Base-by-base conservation (phyloP, 441 rosid genomes). In the Theobroma grandiflorum region DNA sequence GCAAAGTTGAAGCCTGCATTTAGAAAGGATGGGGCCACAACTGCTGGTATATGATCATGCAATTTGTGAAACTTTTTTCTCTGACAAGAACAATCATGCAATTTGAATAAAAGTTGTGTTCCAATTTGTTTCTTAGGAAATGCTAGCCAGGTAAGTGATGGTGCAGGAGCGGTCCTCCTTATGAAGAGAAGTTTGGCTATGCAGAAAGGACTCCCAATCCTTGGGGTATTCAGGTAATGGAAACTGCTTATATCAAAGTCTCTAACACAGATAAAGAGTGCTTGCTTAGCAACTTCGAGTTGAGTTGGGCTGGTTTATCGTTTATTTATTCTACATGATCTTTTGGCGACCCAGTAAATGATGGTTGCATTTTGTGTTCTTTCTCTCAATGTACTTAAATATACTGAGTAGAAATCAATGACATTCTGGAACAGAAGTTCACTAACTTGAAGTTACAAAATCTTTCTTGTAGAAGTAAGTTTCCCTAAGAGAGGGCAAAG, bases 131-230 rank as follows among this genome's bases (percentile, higher is more conserved):
- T 72, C 72, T 68, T 82, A 89, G 96, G 96, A 57, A 92, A 91
- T 86, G 86, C 96, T 80, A 92, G 96, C 85, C 96, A 92, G 85
- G 85, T 92, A 73, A 92, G 92, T 78, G 96, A 92, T 83, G 96
- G 94, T 35, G 96, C 94, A n/a, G 96, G 86, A 82, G 96, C 96
- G 0, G 96, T 92, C 76, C 89, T 92, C 72, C 87, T 90, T 42
- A 91, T 92, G 94, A 92, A 92, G 89, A 89, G 96, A 81, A 87
- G 90, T 78, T 43, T 88, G 61, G 96, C 96, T 37, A 4, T 84
- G 80, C 86, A 87, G 86, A 92, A 89, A 68, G 93, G 93, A 70
- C 88, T 92, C 75, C 91, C 92, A 31, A 88, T 92, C 83, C 94
- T 92, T 50, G 96, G 96, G 71, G 86, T 88, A 42, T 91, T 91